Conservation (phyloP, 2,329 filamentous ascomycete genomes). For the Podosphaera xanthii region DNA sequence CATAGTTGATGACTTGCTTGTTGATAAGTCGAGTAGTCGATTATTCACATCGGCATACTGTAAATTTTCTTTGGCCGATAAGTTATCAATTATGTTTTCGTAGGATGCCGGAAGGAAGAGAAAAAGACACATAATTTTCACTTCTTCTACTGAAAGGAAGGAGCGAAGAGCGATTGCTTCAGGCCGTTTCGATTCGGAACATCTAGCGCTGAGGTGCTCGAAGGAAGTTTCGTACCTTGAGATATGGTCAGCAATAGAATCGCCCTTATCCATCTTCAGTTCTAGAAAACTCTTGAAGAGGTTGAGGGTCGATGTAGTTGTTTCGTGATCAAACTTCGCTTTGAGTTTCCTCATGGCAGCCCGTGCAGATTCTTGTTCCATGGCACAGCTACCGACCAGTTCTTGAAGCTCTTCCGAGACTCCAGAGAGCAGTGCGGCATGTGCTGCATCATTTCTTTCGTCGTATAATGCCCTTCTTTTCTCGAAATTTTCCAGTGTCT, state of each 20-base stretch:
- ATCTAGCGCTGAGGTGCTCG: background rate
- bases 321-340: background rate
- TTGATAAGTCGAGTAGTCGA: background rate
- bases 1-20: too few species aligned
- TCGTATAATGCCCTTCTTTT: background rate
- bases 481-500: background rate
- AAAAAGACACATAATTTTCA: slow-evolving; percentile 1
- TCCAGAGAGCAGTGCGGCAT: background rate
- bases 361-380: background rate
- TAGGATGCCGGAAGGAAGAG: background rate
- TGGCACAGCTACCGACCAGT: background rate
- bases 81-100: background rate
- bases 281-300: background rate
- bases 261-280: background rate
- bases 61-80: background rate
- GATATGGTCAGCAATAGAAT: background rate
- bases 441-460: background rate
- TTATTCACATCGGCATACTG: background rate
- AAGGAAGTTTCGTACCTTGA: background rate
- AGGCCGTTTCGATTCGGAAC: background rate
- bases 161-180: background rate
- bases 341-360: background rate
- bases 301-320: background rate
- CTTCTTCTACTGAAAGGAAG: background rate
- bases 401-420: background rate